Conservation (phyloP, 257 asterid species). For the Solanum tacnaense region DNA sequence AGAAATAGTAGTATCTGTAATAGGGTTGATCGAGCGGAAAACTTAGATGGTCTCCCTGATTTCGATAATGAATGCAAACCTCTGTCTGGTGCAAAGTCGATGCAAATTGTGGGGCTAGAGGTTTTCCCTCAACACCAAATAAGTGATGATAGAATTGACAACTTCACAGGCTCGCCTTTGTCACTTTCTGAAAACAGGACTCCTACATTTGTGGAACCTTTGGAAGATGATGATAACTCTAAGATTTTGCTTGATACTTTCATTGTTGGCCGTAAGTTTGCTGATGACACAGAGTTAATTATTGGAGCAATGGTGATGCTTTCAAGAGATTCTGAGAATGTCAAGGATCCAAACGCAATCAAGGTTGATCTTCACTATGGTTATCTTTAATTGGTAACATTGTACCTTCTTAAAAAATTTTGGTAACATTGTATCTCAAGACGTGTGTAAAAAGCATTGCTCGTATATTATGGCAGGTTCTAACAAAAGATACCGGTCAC, state of each 20-base stretch:
- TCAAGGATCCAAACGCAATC: slow-evolving; percentile 68
- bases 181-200: slow-evolving; percentile 14
- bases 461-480: slow-evolving; percentile 44
- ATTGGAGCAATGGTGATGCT: slow-evolving; percentile 45
- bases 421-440: not conserved
- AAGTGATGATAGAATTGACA: slow-evolving; percentile 10
- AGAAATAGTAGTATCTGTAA: not conserved
- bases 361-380: slow-evolving; percentile 40
- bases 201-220: slow-evolving; percentile 16
- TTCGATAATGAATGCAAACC: not conserved
- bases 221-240: slow-evolving; percentile 24
- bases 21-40: slow-evolving; percentile 3
- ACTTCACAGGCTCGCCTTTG: slow-evolving; percentile 11
- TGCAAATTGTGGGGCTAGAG: slow-evolving; percentile 1
- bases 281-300: slow-evolving; percentile 30
- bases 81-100: not conserved
- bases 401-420: not conserved
- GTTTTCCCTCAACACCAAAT: slow-evolving; percentile 10
- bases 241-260: slow-evolving; percentile 42
- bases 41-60: slow-evolving; percentile 15
- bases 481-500: slow-evolving; percentile 36
- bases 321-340: slow-evolving; percentile 65
- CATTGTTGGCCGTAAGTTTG: slow-evolving; percentile 84
- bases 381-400: slow-evolving; percentile 1
- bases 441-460: not conserved